Conservation (phyloP, 2,329 filamentous ascomycete genomes). For the Lachnellula hyalina region DNA sequence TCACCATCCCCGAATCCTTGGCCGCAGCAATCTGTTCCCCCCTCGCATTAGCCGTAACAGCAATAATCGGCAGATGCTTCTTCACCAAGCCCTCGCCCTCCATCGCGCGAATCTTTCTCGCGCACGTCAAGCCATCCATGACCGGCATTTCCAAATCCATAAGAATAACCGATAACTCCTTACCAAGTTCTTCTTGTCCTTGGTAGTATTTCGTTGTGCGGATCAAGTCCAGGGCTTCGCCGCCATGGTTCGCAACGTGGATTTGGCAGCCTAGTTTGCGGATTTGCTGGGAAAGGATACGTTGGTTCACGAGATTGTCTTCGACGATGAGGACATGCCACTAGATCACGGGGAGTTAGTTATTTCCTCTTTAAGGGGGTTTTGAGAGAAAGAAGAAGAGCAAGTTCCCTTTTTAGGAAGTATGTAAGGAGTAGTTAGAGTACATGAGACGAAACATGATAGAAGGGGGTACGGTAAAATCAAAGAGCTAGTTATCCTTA, state of each 20-base stretch:
- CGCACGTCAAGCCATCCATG: constrained; percentile 74
- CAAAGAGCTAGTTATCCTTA: too few species aligned
- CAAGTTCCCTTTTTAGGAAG: background rate
- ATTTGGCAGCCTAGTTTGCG: constrained; percentile 53
- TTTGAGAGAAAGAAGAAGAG: too few species aligned
- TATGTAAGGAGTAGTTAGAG: background rate
- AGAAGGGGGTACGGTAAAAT: background rate
- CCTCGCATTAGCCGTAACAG: constrained; percentile 70
- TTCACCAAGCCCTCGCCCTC: constrained; percentile 54
- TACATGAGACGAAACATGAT: background rate
- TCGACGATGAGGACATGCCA: constrained; percentile 74
- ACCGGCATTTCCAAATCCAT: constrained; percentile 82
- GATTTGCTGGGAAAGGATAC: constrained; percentile 60
- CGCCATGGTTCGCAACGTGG: constrained; percentile 57
- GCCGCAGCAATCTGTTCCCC: constrained; percentile 67
- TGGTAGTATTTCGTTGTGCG: constrained; percentile 54
- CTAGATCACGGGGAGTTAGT: too few species aligned
- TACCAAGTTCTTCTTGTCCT: constrained; percentile 84
- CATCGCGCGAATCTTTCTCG: constrained; percentile 60
- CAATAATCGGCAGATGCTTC: constrained; percentile 67
- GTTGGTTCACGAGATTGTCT: constrained; percentile 79
- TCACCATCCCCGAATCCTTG: constrained; percentile 65
- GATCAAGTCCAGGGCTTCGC: constrained; percentile 72
- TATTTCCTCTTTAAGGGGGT: too few species aligned
- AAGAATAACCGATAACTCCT: constrained; percentile 58